These are phyloP conservation scores for Borealophlyctis nickersoniae DNA, from an alignment of 192 early-diverging fungal genomes.

Conservation along the genomic window DNA sequence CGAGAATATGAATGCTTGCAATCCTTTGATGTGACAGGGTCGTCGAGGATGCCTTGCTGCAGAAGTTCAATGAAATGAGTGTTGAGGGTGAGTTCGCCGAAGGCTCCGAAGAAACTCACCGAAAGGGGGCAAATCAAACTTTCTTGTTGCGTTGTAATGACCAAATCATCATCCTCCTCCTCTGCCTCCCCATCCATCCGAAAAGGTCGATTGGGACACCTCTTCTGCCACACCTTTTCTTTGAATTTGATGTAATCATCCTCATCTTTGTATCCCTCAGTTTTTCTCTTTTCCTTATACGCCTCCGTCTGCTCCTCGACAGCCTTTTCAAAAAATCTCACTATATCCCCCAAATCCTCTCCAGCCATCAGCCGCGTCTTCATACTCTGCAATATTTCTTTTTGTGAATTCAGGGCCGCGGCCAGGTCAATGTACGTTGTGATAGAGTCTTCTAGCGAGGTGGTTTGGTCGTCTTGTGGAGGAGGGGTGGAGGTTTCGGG, in stretches of 20 bases:
- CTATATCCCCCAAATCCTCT: background rate
- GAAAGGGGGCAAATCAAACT: slow-evolving; percentile 26
- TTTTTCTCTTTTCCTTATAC: background rate
- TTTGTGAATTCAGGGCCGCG: background rate
- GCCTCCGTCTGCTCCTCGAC: slow-evolving; percentile 9
- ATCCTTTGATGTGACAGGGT: slow-evolving; percentile 28
- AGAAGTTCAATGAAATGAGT: background rate
- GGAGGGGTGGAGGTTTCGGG: background rate
- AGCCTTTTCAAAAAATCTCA: background rate
- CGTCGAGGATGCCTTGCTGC: slow-evolving; percentile 10
- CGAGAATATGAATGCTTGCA: slow-evolving; percentile 35
- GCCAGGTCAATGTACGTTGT: slow-evolving; percentile 11
- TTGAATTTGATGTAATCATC: slow-evolving; percentile 18
- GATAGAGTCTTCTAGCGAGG: slow-evolving; percentile 7
- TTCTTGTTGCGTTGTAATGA: slow-evolving; percentile 19
- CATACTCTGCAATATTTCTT: slow-evolving; percentile 8
- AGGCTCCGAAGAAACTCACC: slow-evolving; percentile 5
- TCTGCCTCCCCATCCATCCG: slow-evolving; percentile 5
- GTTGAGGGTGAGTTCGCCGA: background rate
- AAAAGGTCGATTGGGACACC: slow-evolving; percentile 16
- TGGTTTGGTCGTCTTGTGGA: background rate
- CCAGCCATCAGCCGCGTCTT: background rate
- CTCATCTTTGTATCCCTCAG: slow-evolving; percentile 7
- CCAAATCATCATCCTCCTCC: slow-evolving; percentile 23
- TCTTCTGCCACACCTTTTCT: slow-evolving; percentile 16